These are phyloP conservation scores for Pinus tabuliformis DNA, from an alignment of 75 land plant species.

Conservation along the genomic window DNA sequence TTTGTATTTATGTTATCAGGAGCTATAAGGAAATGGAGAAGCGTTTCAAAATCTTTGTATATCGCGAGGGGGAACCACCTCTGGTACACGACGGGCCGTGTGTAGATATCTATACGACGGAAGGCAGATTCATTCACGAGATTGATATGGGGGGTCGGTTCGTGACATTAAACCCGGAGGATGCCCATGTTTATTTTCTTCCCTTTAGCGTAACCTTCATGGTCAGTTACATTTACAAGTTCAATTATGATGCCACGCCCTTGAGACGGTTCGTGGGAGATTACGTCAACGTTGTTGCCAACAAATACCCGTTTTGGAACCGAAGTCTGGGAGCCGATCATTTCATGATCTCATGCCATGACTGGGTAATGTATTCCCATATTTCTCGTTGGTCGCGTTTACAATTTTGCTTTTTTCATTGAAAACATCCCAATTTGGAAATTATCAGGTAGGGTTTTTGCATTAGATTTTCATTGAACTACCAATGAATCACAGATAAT, in stretches of 20 bases:
- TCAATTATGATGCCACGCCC: constrained; percentile 23
- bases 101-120: constrained; percentile 76
- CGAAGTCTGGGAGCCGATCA: constrained; percentile 68
- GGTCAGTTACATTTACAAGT: constrained; percentile 43
- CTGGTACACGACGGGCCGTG: constrained; percentile 85
- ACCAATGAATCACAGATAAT: no score
- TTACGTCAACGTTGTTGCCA: constrained; percentile 38
- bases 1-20: constrained; percentile 29
- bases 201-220: constrained; percentile 76
- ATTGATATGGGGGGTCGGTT: constrained; percentile 53
- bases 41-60: constrained; percentile 64
- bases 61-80: constrained; percentile 82
- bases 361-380: constrained; percentile 41
- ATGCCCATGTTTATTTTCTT: constrained; percentile 73
- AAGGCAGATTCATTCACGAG: constrained; percentile 74
- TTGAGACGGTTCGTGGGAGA: constrained; percentile 26
- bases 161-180: constrained; percentile 55
- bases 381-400: no score
- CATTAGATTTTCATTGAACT: no score
- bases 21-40: constrained; percentile 94
- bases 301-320: constrained; percentile 60
- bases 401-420: no score
- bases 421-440: no score
- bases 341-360: constrained; percentile 78
- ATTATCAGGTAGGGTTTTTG: no score